These are phyloP conservation scores for Phaffia australis DNA, from an alignment of 768 basidiomycete species.

Conservation along the genomic window DNA sequence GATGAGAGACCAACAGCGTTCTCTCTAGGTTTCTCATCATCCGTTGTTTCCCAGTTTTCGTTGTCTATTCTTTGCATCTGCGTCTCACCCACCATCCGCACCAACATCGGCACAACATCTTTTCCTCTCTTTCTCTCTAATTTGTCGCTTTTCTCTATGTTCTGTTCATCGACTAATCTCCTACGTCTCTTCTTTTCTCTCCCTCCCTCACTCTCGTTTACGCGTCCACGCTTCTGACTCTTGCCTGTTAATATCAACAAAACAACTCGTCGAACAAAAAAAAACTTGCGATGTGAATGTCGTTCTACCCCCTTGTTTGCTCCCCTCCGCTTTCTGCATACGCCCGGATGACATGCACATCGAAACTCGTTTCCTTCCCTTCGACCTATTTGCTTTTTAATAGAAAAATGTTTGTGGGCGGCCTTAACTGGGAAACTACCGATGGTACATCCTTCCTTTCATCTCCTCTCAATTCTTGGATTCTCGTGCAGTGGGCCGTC, in stretches of 20 bases:
- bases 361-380: neutral
- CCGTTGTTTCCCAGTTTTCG: neutral
- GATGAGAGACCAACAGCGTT: neutral
- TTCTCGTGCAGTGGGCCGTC: too few species aligned
- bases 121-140: neutral
- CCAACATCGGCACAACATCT: neutral
- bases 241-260: neutral
- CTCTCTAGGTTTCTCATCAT: neutral
- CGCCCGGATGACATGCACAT: neutral
- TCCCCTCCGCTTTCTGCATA: neutral
- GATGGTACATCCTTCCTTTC: constrained; percentile 58
- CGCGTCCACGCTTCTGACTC: neutral
- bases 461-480: neutral
- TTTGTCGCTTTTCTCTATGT: neutral
- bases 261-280: neutral
- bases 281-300: neutral
- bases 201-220: neutral
- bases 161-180: neutral
- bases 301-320: neutral
- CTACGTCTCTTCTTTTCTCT: neutral
- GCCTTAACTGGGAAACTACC: constrained; percentile 98
- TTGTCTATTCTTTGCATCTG: neutral
- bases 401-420: constrained; percentile 99
- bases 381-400: constrained; percentile 27
- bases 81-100: neutral